Evolutionary conservation across 345 rosid species (phyloP), one percentile per base, ranked within the genome.

Genomic region (Populus deltoides): DNA sequence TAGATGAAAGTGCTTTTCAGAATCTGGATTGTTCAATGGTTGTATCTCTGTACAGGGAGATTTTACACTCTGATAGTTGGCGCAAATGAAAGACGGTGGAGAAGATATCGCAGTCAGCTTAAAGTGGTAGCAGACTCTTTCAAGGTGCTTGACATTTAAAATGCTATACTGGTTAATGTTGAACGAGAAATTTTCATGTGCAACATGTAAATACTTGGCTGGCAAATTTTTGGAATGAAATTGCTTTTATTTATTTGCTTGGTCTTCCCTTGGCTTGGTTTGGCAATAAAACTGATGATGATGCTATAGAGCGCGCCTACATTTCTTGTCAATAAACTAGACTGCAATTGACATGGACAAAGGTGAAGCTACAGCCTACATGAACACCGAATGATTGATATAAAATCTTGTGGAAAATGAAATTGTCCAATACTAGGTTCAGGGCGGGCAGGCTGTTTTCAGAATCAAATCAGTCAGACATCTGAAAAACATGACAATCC

Each of bases 51-150:
- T 36, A 17, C 62, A 70, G 75, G 53, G 13, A 69, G 75, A 39
- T 53, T 24, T 12, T 71, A 71, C 70, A 80, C 82, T 2, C 39
- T 80, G 63, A 66, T 53, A n/a, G 83, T 80, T 45, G 79, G 71
- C 25, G 82, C 79, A 25, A 80, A 75, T 22, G 79, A 80, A 17
- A 80, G 79, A 66, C 27, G 79, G 10, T 80, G 83, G 79, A 75
- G 55, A 66, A 24, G 72, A 66, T 71, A 1, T 38, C 72, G 76
- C 31, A 5, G 43, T 61, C 29, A 8, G 45, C 79, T 75, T 8
- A 65, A 65, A 62, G 61, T 70, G 12, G 79, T 71, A 1, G 79
- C 83, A 7, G 79, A 75, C 57, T 75, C 79, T 65, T 75, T 71
- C 76, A 80, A 27, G 68, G 75, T 71, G 41, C 43, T 71, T 20